phyloP scores from a whole-genome alignment of 148 eudicot genomes.

The Oxyria digyna region DNA sequence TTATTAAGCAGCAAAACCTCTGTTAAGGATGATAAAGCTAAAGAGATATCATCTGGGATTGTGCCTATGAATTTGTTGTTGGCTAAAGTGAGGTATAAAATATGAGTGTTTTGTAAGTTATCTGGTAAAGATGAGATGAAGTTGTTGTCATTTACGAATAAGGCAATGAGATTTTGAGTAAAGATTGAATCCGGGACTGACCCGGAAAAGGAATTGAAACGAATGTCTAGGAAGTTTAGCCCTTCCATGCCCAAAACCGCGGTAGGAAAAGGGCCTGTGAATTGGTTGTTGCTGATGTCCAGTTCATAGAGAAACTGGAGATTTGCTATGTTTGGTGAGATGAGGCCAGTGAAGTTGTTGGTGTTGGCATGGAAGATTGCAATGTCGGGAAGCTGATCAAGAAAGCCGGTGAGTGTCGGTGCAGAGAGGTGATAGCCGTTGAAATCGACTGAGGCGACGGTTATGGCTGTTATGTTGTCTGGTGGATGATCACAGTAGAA shows the following conservation, averaged over 20 bases:
- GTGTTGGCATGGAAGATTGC: conserved; percentile 85
- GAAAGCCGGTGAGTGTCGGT: conserved; percentile 50
- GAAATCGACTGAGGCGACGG: conserved; percentile 68
- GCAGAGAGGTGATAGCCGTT: conserved; percentile 59
- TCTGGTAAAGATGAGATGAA: conserved; percentile 21
- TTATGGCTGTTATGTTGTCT: conserved; percentile 42
- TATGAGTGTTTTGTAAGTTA: conserved; percentile 18
- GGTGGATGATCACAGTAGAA: conserved; percentile 66
- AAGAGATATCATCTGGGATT: conserved; percentile 19
- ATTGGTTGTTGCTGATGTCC: conserved; percentile 77
- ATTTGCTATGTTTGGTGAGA: conserved; percentile 41
- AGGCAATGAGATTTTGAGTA: conserved; percentile 36
- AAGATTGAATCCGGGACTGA: conserved; percentile 61
- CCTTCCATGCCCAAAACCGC: conserved; percentile 40
- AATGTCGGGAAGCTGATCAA: conserved; percentile 64
- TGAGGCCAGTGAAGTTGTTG: conserved; percentile 47
- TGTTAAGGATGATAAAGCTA: conserved; percentile 16
- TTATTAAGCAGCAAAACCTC: conserved; percentile 26
- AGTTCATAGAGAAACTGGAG: conserved; percentile 68
- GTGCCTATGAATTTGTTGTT: conserved; percentile 26
- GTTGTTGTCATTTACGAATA: conserved; percentile 24
- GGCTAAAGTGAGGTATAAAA: conserved; percentile 28
- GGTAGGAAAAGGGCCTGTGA: conserved; percentile 63
- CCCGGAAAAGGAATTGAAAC: conserved; percentile 67
- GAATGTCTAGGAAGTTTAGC: conserved; percentile 50